Base-by-base conservation (phyloP, 2,329 filamentous ascomycete genomes). In the Parascedosporium putredinis region DNA sequence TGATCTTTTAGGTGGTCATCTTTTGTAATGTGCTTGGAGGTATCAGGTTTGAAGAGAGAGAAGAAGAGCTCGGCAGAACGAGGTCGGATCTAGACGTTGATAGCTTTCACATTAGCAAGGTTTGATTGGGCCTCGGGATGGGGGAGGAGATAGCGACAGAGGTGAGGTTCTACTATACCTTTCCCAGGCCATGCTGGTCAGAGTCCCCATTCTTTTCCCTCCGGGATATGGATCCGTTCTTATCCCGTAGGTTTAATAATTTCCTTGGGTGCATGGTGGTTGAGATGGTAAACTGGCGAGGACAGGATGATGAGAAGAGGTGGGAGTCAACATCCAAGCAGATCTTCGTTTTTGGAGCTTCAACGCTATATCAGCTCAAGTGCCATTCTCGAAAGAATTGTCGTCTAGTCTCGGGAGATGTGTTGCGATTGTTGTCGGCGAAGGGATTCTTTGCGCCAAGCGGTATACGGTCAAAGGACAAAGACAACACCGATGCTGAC, bases 241-340 rank as follows among this genome's bases (percentile, higher is more conserved):
- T 88, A 59, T 87, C 84, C 56, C 83, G 78, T 57, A 83, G 73
- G 64, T 79, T 86, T 53, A 86, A 78, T 62, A 88, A 82, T 59
- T 83, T 81, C 61, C 78, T 81, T 45, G 74, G 73, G 52, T 76
- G 79, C 72, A 79, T 78, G 60, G 56, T 72, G 60, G 53, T 55
- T 47, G 20, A 20, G 20, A 27, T 53, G 42, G 43, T 10, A 27
- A 45, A 25, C 5, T 8, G n/a, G 18, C 31, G 20, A 22, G 18
- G 20, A 24, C 12, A 23, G 38, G 23, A 23, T 25, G 43, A 29
- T 14, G 43, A 27, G 23, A n/a, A 12, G 14, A 12, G 43, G 23
- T 5, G 27, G 7, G 20, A 25, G 22, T 25, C 42, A 23, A 45
- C 42, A 45, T 45, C 20, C 23, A 23, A 25, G 42, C 23, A 22